Evolutionary conservation across 352 stramenopile genomes (phyloP).

Genomic region (Phytopythium aichiense): DNA sequence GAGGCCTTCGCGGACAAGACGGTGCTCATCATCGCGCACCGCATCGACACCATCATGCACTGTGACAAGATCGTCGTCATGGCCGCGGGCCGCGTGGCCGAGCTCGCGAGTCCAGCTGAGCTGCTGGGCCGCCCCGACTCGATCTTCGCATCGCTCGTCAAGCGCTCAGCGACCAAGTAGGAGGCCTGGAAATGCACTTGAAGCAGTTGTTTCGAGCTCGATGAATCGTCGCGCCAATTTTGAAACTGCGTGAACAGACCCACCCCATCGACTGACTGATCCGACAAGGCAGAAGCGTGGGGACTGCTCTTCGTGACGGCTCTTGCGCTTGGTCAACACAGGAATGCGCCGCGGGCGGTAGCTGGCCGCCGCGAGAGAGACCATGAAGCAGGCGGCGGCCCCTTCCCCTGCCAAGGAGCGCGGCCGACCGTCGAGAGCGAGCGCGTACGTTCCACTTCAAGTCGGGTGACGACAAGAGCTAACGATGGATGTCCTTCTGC

Average conservation of each 20-base stretch:
- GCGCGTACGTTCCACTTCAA: not conserved
- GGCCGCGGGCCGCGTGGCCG: slow-evolving; percentile 9
- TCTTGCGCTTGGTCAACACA: not conserved
- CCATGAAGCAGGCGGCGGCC: slow-evolving; percentile 1
- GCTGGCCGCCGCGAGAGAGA: not conserved
- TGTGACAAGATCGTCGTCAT: slow-evolving; percentile 20
- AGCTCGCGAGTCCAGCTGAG: slow-evolving; percentile 7
- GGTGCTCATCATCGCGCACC: slow-evolving; percentile 47
- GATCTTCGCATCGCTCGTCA: slow-evolving; percentile 1
- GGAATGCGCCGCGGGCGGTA: not conserved
- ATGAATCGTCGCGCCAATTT: not conserved
- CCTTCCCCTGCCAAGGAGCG: slow-evolving; percentile 4
- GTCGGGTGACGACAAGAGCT: not conserved
- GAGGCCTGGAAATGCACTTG: not conserved
- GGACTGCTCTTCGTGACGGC: not conserved
- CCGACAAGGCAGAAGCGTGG: not conserved
- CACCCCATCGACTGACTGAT: not conserved
- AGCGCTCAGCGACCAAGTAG: not conserved
- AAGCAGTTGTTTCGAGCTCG: not conserved
- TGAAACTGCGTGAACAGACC: slow-evolving; percentile 1
- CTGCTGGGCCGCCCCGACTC: not conserved
- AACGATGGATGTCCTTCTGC: not conserved
- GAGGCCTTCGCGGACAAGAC: slow-evolving; percentile 48
- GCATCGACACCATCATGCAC: slow-evolving; percentile 44
- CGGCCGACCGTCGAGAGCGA: not conserved